Evolutionary conservation across 2,329 filamentous ascomycete species (phyloP), one percentile per base, ranked within the genome.

Genomic region (Ceratocystis lukuohia): DNA sequence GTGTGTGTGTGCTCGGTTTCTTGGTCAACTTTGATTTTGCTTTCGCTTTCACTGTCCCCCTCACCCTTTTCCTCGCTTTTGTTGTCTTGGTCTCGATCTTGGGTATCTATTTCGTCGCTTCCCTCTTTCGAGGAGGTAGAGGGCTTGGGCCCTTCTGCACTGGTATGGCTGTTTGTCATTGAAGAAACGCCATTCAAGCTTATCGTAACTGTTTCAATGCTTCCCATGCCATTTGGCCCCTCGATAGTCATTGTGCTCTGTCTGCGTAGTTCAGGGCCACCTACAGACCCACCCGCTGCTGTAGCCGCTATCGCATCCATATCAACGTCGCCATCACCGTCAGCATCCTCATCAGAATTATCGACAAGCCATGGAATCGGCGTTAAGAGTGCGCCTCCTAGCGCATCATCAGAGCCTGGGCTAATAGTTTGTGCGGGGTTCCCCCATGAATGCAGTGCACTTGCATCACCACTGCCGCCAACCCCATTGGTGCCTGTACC

Each of bases 381-480:
- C 0, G 93, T 97, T 62, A 99, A 80, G 20, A 96, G 80, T 0
- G 94, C 94, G 5, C 94, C 94, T 25, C 93, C 93, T 1, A 97
- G 79, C 12, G 88, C 88, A 74, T 96, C 93, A 71, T 97, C 93
- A 62, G 88, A 91, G 1, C 91, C 92, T 5, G 93, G 78, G 0
- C 76, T 74, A 12, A 78, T 75, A 7, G 76, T 74, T 69, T 76
- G 75, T 69, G 72, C 80, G 71, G 71, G 76, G 64, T 82, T 81
- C 59, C 76, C 76, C 78, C 81, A 81, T 2, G 78, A 74, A 10
- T 81, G 44, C 44, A 48, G 50, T 48, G 41, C 45, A 28, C 62
- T 50, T 22, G 41, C 62, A 41, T 48, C 75, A 6, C 72, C 71
- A 17, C 70, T 75, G 70, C 74, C 76, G 2, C 74, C 22, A 46